Base-by-base conservation (phyloP, 371 early-diverging fungal species). In the Capniomyces stellatus region DNA sequence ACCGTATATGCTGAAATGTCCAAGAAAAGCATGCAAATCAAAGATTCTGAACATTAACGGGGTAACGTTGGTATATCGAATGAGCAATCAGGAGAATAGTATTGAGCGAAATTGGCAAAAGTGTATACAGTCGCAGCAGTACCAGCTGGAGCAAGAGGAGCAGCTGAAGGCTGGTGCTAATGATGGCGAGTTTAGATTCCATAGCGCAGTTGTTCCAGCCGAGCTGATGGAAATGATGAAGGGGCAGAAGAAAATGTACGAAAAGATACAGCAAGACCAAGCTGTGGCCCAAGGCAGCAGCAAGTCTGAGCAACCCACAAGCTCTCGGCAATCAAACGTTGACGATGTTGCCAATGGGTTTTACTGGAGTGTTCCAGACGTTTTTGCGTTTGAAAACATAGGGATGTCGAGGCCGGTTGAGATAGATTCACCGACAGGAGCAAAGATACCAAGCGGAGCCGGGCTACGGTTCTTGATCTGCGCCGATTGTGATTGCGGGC, bases 401-500 rank as follows among this genome's bases (percentile, higher is more conserved):
- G 51, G 51, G 6, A 51, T 51, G 27, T 51, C 51, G 23, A 51
- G 35, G 31, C 30, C 51, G 12, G 30, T 27, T 19, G 18, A 30
- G 18, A 40, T 29, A 30, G 35, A 30, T 22, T 10, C 6, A 10
- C n/a, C n/a, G n/a, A n/a, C n/a, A n/a, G n/a, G n/a, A n/a, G n/a
- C n/a, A n/a, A n/a, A n/a, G n/a, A n/a, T n/a, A n/a, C n/a, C n/a
- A n/a, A n/a, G n/a, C n/a, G n/a, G n/a, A n/a, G n/a, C n/a, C n/a
- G n/a, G n/a, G n/a, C 4, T 51, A 21, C 28, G 31, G 21, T 51
- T 35, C 29, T 12, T 51, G 2, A 31, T 51, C 21, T 51, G 51
- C 35, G 51, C 51, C 23, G 51, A 51, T 15, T 51, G 51, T 31
- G 51, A 51, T 12, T 51, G 31, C 35, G 51, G 51, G 2, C 51